Conservation (phyloP, 257 asterid genomes). For the Solanum pinnatisectum region DNA sequence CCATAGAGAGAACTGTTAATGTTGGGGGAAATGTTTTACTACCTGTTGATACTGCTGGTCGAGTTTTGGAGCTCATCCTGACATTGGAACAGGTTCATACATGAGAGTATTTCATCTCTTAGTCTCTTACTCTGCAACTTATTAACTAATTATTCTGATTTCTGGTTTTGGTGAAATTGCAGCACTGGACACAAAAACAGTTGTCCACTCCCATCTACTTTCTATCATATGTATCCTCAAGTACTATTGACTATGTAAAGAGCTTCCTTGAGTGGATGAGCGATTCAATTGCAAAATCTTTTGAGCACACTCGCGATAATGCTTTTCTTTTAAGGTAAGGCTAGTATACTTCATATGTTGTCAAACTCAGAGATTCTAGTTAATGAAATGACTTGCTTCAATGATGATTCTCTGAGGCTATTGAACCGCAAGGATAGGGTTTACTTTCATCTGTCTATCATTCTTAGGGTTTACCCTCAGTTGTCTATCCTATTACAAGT, state of each 20-base stretch:
- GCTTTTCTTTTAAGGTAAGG: slow-evolving; percentile 85
- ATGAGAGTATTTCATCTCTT: slow-evolving; percentile 2
- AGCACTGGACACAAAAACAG: slow-evolving; percentile 81
- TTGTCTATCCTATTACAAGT: slow-evolving; percentile 36
- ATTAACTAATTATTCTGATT: not conserved
- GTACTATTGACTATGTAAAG: slow-evolving; percentile 88
- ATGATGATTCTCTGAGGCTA: not conserved
- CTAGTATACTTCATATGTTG: not conserved
- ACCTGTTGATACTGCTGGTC: slow-evolving; percentile 97
- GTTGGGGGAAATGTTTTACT: slow-evolving; percentile 75
- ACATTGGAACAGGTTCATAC: slow-evolving; percentile 65
- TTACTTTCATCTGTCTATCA: not conserved
- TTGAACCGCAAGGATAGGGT: not conserved
- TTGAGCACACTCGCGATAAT: slow-evolving; percentile 89
- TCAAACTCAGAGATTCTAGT: not conserved
- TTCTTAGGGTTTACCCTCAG: not conserved
- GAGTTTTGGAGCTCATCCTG: slow-evolving; percentile 85
- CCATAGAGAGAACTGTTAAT: slow-evolving; percentile 58
- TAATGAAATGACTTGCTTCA: not conserved
- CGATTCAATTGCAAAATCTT: slow-evolving; percentile 90
- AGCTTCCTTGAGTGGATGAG: slow-evolving; percentile 99
- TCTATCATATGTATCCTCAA: slow-evolving; percentile 80
- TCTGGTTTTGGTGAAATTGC: slow-evolving; percentile 30
- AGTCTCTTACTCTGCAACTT: not conserved
- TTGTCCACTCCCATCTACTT: slow-evolving; percentile 72